Percentiles rank a stretch among this genome's conserved stretches.
Evolutionary conservation across 148 eudicot species (phyloP).

Genomic region (Selenicereus undatus): DNA sequence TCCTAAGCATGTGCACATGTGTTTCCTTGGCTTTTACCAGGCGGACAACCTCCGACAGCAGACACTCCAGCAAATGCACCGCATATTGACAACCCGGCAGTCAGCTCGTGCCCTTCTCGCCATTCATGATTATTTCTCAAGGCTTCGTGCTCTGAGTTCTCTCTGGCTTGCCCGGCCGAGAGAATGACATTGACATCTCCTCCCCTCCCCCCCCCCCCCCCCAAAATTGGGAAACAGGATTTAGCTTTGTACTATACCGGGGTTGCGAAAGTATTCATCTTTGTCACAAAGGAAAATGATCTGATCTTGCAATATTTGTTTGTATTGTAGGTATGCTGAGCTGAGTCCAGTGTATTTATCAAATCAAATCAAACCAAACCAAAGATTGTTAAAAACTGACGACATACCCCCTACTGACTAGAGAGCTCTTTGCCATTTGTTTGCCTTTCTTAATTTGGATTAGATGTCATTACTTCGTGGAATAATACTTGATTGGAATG

Average conservation of each 20-base stretch:
- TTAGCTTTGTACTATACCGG: conserved; percentile 22
- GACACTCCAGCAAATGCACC: conserved; percentile 49
- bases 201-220: neutral
- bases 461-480: neutral
- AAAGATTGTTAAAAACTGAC: neutral
- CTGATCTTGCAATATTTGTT: neutral
- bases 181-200: conserved; percentile 28
- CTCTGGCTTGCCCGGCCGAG: conserved; percentile 53
- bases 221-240: neutral
- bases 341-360: conserved; percentile 7
- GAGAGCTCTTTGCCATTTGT: neutral
- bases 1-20: conserved; percentile 2
- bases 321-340: neutral
- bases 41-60: conserved; percentile 51
- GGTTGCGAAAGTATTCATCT: neutral
- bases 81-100: conserved; percentile 41
- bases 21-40: conserved; percentile 18
- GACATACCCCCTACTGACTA: neutral
- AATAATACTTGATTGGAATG: conserved; percentile 1
- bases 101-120: conserved; percentile 53
- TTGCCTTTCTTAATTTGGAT: neutral
- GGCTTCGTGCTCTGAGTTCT: conserved; percentile 51
- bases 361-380: neutral
- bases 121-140: conserved; percentile 48
- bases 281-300: neutral